phyloP scores from a whole-genome alignment of 306 rosid species.

The Gastrolobium bilobum region DNA sequence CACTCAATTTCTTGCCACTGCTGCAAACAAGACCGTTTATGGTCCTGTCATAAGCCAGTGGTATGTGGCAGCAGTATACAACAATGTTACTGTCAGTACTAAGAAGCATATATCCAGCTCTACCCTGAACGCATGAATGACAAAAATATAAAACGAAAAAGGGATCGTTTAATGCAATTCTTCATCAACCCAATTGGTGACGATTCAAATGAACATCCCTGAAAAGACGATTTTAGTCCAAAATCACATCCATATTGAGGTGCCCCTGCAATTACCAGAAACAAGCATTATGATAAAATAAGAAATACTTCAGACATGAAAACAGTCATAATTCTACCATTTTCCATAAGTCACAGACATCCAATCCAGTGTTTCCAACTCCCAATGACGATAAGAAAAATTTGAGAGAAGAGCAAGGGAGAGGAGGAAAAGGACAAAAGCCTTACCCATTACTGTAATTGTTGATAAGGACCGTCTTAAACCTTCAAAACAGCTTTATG shows the following conservation, averaged over 20 bases:
- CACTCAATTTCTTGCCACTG: slow-evolving; percentile 52
- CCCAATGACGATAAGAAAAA: neutral
- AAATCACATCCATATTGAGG: slow-evolving; percentile 38
- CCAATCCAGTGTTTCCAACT: neutral
- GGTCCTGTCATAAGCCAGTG: slow-evolving; percentile 43
- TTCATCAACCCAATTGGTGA: slow-evolving; percentile 39
- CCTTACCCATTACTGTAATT: slow-evolving; percentile 42
- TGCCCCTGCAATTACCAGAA: slow-evolving; percentile 51
- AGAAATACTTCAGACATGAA: neutral
- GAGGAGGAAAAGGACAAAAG: neutral
- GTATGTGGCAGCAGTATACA: slow-evolving; percentile 57
- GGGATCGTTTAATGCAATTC: slow-evolving; percentile 34
- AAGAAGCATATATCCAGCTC: slow-evolving; percentile 52
- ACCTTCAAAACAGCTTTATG: slow-evolving; percentile 86
- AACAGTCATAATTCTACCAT: slow-evolving; percentile 2
- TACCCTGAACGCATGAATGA: slow-evolving; percentile 44
- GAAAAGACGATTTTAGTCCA: slow-evolving; percentile 41
- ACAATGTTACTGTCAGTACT: slow-evolving; percentile 54
- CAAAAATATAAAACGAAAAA: slow-evolving; percentile 40
- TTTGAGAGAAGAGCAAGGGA: neutral
- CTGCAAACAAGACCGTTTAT: slow-evolving; percentile 47
- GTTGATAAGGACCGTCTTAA: slow-evolving; percentile 41
- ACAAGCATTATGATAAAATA: slow-evolving; percentile 12
- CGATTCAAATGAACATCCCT: slow-evolving; percentile 39
- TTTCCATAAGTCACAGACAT: slow-evolving; percentile 27